These are phyloP conservation scores for Prunella vulgaris DNA, from an alignment of 257 asterid species.

Conservation along the genomic window DNA sequence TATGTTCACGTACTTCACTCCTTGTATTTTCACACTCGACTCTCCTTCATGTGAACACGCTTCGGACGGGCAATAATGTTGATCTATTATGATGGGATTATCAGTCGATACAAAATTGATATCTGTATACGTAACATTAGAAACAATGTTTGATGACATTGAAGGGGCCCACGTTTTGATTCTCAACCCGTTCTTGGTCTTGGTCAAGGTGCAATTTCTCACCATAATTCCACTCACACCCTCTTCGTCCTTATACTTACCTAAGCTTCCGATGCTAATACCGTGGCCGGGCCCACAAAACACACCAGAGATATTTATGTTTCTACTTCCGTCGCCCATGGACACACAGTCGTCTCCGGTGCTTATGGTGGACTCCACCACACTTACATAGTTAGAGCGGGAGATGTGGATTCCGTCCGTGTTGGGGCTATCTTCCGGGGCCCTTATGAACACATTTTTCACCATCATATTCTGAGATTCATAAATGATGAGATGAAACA, in stretches of 20 bases:
- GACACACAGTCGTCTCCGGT: conserved; percentile 67
- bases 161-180: conserved; percentile 61
- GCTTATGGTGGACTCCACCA: conserved; percentile 20
- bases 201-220: conserved; percentile 24
- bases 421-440: conserved; percentile 59
- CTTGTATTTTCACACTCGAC: conserved; percentile 20
- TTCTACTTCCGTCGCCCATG: conserved; percentile 33
- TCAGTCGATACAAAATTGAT: conserved; percentile 22
- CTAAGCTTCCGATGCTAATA: conserved; percentile 56
- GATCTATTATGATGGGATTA: conserved; percentile 59
- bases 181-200: conserved; percentile 46
- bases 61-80: conserved; percentile 39
- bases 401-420: conserved; percentile 63
- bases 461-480: conserved; percentile 23
- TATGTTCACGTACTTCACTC: conserved; percentile 13
- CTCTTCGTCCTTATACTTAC: conserved; percentile 16
- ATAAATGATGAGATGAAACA: conserved; percentile 38
- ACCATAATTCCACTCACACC: conserved; percentile 28
- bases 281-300: conserved; percentile 73
- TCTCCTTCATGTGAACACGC: neutral
- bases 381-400: conserved; percentile 23
- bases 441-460: conserved; percentile 19
- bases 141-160: conserved; percentile 8
- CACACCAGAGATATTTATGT: conserved; percentile 24
- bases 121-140: conserved; percentile 27